Percentiles rank a stretch among this genome's conserved stretches.
Conservation (phyloP, 2,329 filamentous ascomycete genomes). For the Talaromyces marneffei region DNA sequence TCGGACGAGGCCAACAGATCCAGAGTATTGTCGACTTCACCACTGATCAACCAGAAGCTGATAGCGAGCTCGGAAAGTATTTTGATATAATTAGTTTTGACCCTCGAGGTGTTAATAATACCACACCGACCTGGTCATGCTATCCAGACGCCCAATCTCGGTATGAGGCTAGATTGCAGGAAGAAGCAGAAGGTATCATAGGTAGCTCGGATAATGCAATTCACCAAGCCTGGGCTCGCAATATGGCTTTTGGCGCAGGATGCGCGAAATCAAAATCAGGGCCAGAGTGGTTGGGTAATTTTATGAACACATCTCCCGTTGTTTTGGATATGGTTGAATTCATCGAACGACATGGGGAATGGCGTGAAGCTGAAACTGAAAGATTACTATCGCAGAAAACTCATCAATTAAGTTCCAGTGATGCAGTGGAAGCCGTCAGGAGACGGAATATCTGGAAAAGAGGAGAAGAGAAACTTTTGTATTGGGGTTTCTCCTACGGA, state of each 20-base stretch:
- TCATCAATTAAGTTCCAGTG: neutral
- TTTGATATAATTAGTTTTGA: slow-evolving; percentile 33
- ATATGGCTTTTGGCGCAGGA: neutral
- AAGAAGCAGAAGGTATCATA: slow-evolving; percentile 9
- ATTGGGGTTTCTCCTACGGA: slow-evolving; percentile 54
- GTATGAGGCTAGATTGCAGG: slow-evolving; percentile 13
- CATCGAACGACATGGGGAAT: slow-evolving; percentile 22
- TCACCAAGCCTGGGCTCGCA: slow-evolving; percentile 4
- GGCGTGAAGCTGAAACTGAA: slow-evolving; percentile 19
- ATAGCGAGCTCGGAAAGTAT: slow-evolving; percentile 23
- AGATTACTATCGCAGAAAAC: neutral
- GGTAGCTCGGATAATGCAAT: slow-evolving; percentile 5
- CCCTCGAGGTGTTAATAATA: slow-evolving; percentile 28
- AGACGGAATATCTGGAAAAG: slow-evolving; percentile 14
- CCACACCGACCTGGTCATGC: slow-evolving; percentile 24
- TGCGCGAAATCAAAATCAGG: neutral
- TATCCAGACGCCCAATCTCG: slow-evolving; percentile 17
- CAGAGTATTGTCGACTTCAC: slow-evolving; percentile 23
- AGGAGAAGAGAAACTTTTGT: slow-evolving; percentile 23
- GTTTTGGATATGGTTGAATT: slow-evolving; percentile 17
- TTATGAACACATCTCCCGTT: slow-evolving; percentile 15
- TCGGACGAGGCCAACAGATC: slow-evolving; percentile 29
- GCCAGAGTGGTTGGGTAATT: slow-evolving; percentile 11
- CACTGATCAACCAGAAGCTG: neutral
- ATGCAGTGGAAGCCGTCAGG: slow-evolving; percentile 2